These are phyloP conservation scores for Pseudognaphalium luteoalbum DNA, from an alignment of 129 eudicot species.

Conservation along the genomic window DNA sequence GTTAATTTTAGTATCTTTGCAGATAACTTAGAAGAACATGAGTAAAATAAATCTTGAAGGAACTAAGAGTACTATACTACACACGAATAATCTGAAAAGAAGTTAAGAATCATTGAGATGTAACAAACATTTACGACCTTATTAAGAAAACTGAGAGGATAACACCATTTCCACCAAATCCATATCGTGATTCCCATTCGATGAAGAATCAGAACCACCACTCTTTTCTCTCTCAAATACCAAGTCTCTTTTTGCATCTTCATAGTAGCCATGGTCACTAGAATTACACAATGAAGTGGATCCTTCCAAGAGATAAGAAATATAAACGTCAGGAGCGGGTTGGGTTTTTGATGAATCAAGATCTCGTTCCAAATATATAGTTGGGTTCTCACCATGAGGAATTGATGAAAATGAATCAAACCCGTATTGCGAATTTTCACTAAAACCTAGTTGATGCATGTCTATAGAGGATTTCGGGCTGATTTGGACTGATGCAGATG, in stretches of 20 bases:
- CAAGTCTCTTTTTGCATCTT: constrained; percentile 21
- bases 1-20: no score
- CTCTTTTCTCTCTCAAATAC: constrained; percentile 15
- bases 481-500: constrained; percentile 25
- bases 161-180: constrained; percentile 62
- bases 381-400: constrained; percentile 23
- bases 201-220: constrained; percentile 18
- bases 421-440: constrained; percentile 13
- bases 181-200: constrained; percentile 44
- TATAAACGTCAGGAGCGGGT: constrained; percentile 39
- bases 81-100: not conserved
- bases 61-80: constrained; percentile 12
- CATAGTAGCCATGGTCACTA: constrained; percentile 21
- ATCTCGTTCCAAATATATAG: constrained; percentile 13
- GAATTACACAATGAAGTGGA: constrained; percentile 19
- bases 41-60: no score
- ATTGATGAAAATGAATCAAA: constrained; percentile 33
- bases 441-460: constrained; percentile 28
- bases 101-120: constrained; percentile 12
- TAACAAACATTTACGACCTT: constrained; percentile 23
- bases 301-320: constrained; percentile 49
- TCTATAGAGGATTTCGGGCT: constrained; percentile 16
- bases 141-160: constrained; percentile 40
- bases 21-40: no score
- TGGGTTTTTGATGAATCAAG: constrained; percentile 24